Evolutionary conservation across 2,329 filamentous ascomycete species (phyloP).

Genomic region (Periconia digitata): DNA sequence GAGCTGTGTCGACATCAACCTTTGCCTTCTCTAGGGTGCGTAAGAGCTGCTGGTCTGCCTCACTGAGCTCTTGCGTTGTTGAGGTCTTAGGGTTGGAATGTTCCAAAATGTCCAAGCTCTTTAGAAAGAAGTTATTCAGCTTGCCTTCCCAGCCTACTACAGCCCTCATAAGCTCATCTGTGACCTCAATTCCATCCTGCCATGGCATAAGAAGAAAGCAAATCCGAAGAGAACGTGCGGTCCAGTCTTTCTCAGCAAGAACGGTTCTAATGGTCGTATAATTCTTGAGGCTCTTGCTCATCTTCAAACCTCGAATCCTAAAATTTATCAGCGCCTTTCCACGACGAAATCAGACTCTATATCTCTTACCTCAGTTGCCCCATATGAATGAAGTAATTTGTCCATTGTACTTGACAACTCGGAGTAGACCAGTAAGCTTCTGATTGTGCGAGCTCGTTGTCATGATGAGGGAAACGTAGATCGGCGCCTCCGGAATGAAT

Average conservation of each 20-base stretch:
- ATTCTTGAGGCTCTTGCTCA: constrained; percentile 92
- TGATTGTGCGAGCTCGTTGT: constrained; percentile 7
- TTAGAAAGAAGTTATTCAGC: constrained; percentile 67
- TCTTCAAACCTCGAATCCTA: constrained; percentile 68
- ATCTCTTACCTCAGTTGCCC: constrained; percentile 6
- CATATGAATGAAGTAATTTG: constrained; percentile 6
- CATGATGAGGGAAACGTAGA: constrained; percentile 72
- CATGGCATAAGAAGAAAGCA: constrained; percentile 83
- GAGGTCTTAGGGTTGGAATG: constrained; percentile 1
- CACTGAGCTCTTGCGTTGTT: constrained; percentile 8
- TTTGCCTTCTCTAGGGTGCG: constrained; percentile 7
- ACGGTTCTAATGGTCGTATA: constrained; percentile 89
- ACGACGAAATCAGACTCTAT: constrained; percentile 9
- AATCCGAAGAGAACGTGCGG: constrained; percentile 73
- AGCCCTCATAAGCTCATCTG: constrained; percentile 72
- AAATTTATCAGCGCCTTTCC: constrained; percentile 10
- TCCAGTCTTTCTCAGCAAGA: constrained; percentile 67
- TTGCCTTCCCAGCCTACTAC: constrained; percentile 77
- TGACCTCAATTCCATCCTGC: constrained; percentile 88
- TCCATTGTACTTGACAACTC: constrained; percentile 4
- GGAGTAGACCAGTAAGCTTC: constrained; percentile 8
- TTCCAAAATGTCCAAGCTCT: constrained; percentile 49
- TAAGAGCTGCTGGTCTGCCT: constrained; percentile 5
- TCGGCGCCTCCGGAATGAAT: constrained; percentile 91
- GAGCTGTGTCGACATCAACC: constrained; percentile 3